Evolutionary conservation across 2,329 filamentous ascomycete genomes (phyloP).

Genomic region (Fusarium continuum): DNA sequence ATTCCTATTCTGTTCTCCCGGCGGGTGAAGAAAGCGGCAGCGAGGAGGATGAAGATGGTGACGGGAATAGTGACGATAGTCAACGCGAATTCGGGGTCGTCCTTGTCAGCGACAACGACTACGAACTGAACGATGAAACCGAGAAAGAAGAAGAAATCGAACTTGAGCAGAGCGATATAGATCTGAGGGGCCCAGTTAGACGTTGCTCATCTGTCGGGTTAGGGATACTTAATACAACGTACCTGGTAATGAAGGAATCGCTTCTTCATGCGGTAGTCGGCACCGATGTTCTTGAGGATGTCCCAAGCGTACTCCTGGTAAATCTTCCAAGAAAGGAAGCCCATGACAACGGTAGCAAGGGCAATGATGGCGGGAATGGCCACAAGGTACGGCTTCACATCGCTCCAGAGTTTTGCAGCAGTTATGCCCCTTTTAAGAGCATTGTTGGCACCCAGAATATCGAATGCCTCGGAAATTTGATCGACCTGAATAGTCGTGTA

Average conservation of each 20-base stretch:
- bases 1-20: slow-evolving; percentile 84
- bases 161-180: slow-evolving; percentile 97
- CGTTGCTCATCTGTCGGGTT: background rate
- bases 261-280: slow-evolving; percentile 95
- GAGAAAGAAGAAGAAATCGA: slow-evolving; percentile 99
- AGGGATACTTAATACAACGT: slow-evolving; percentile 39
- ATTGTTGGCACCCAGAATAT: slow-evolving; percentile 55
- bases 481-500: slow-evolving; percentile 94
- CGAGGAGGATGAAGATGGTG: slow-evolving; percentile 86
- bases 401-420: slow-evolving; percentile 67
- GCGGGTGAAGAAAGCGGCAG: slow-evolving; percentile 85
- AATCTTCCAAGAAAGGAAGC: slow-evolving; percentile 87
- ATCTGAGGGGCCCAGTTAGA: slow-evolving; percentile 68
- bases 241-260: slow-evolving; percentile 97
- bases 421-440: slow-evolving; percentile 54
- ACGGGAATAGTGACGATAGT: slow-evolving; percentile 91
- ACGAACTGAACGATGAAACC: slow-evolving; percentile 98
- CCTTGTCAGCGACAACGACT: slow-evolving; percentile 80
- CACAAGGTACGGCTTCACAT: slow-evolving; percentile 79
- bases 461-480: slow-evolving; percentile 82
- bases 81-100: slow-evolving; percentile 80
- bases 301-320: slow-evolving; percentile 99
- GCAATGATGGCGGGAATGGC: slow-evolving; percentile 87
- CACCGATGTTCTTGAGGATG: slow-evolving; percentile 98
- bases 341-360: slow-evolving; percentile 76